Percentiles rank a stretch among this genome's conserved stretches.
These are phyloP conservation scores for Ambrosiella xylebori DNA, from an alignment of 2,329 filamentous ascomycete species.

Conservation along the genomic window DNA sequence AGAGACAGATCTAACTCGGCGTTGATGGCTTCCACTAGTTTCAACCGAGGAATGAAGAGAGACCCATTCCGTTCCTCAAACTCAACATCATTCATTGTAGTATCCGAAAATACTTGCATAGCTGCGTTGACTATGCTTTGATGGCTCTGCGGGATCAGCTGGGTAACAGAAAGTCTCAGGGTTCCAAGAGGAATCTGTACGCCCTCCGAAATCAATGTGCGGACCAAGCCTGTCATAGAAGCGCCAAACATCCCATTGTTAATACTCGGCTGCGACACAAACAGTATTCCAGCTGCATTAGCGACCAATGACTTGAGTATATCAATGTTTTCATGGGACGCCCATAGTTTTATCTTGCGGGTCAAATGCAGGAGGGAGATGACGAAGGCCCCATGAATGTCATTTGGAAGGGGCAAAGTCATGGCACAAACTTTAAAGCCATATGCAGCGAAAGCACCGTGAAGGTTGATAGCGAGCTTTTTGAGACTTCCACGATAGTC, in stretches of 20 bases:
- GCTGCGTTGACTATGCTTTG: background rate
- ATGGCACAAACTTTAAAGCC: background rate
- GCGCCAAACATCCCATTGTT: constrained; percentile 22
- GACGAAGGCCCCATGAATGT: background rate
- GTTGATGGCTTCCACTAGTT: constrained; percentile 25
- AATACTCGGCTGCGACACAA: constrained; percentile 27
- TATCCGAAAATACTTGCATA: background rate
- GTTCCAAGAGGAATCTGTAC: constrained; percentile 18
- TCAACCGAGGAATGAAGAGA: constrained; percentile 29
- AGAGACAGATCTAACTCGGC: constrained; percentile 24
- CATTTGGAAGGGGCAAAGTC: background rate
- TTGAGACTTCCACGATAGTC: background rate
- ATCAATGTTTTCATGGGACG: constrained; percentile 19
- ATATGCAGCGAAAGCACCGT: background rate
- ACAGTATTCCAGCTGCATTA: constrained; percentile 25
- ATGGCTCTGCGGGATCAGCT: background rate
- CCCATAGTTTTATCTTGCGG: background rate
- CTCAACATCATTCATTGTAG: constrained; percentile 18
- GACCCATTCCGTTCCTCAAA: constrained; percentile 24
- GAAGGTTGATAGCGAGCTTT: background rate
- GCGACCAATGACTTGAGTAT: constrained; percentile 25
- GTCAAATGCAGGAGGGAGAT: constrained; percentile 9
- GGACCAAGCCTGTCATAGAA: constrained; percentile 28
- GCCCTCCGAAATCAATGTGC: constrained; percentile 33
- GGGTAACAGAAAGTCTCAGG: background rate